Base-by-base conservation (phyloP, 768 basidiomycete genomes). In the Russula griseocarnosa region DNA sequence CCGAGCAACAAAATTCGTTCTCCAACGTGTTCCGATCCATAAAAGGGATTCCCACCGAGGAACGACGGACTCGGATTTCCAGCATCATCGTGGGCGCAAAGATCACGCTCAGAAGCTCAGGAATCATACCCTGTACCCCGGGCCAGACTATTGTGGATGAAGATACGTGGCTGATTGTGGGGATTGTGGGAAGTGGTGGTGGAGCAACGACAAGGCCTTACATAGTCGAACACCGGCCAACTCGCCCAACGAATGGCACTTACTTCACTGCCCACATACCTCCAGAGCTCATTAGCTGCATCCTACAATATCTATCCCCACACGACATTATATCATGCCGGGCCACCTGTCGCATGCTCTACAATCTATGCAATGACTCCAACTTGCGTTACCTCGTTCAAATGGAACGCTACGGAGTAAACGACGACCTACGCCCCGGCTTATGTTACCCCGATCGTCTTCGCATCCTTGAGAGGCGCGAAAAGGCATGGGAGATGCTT, bases 381-480 rank as follows among this genome's bases (percentile, higher is more conserved):
- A 26, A 22, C 30, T 24, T 65, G 34, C 63, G 58, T 13, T 67
- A 67, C 36, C 30, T 67, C 63, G 55, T 67, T n/a, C 58, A 67
- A 44, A 34, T 65, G 53, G 66, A 60, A 30, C 64, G 64, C 3
- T 51, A 10, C 24, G 62, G 52, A 34, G 65, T 66, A 4, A 64
- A 5, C 52, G 51, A 67, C 24, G 64, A 66, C 52, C 24, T 60
- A 6, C 49, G 22, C 8, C 55, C 47, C 2, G 67, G 65, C 0
- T 3, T 59, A 34, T 46, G 55, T 16, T 60, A 55, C 30, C 44
- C 55, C 11, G 61, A 68, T 18, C 65, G 67, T 10, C 49, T 68
- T 18, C 38, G 13, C 18, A 52, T 55, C 18, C 57, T 68, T 5
- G 40, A 60, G 50, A 44, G 50, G 26, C 67, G 65, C 20, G 67